Evolutionary conservation across 257 asterid genomes (phyloP), one percentile per base, ranked within the genome.

Genomic region (Penstemon eatonii): DNA sequence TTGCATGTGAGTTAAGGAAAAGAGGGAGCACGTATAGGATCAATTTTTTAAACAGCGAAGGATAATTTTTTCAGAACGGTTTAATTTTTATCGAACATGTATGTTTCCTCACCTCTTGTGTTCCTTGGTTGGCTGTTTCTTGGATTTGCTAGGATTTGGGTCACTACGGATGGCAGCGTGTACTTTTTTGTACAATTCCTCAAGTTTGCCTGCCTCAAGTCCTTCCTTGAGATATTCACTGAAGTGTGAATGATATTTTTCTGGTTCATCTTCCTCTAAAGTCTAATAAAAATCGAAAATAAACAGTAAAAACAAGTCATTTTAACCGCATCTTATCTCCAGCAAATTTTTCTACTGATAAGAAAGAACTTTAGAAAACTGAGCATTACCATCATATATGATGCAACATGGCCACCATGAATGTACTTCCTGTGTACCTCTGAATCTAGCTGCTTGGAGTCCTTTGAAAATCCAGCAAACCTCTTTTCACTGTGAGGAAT

Each of bases 401-500:
- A 71, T 5, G 92, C 83, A 18, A 83, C 81, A 66, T 89, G 96
- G 74, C 93, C 93, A 4, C 96, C 91, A 56, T 86, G 86, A 49
- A 89, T 80, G 74, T 89, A 86, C 65, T 86, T 89, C 73, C 87
- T 78, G 77, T 89, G 96, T 53, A 78, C 80, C 37, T 86, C 96
- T 5, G 88, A 78, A 68, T 89, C 88, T 60, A 89, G 94, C 36
- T 81, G 82, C 73, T 86, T 87, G 65, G 76, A 68, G 6, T 89
- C 95, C 80, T 87, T 89, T 9, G 65, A 58, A 52, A 85, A 89
- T 19, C 96, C 96, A 69, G 95, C 95, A 80, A 89, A 89, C 75
- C 96, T 78, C 85, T 86, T 89, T 12, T 87, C 95, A 39, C 96
- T 82, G 75, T 87, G 96, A 58, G 96, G 96, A 68, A 89, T 79